Conservation (phyloP, 495 filamentous ascomycete species). For the Aspergillus carlsbadensis region DNA sequence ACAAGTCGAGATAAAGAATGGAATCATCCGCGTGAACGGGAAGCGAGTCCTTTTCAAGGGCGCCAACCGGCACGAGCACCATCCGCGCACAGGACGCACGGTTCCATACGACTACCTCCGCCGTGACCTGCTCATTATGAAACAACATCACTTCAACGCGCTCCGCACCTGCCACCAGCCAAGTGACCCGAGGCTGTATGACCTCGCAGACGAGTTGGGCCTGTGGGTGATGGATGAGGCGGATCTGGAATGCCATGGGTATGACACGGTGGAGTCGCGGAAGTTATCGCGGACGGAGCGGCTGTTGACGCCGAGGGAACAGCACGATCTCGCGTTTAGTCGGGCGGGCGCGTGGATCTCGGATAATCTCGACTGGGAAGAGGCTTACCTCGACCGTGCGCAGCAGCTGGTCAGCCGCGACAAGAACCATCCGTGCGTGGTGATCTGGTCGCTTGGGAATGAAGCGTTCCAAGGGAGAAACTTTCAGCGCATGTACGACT, state of each 20-base stretch:
- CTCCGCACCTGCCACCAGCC: constrained; percentile 4
- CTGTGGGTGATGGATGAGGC: constrained; percentile 9
- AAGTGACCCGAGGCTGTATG: not conserved
- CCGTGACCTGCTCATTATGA: constrained; percentile 5
- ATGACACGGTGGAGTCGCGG: not conserved
- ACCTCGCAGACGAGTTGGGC: constrained; percentile 2
- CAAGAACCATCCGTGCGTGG: constrained; percentile 62
- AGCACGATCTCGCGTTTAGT: constrained; percentile 39
- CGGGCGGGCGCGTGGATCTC: constrained; percentile 30
- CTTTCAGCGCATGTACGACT: constrained; percentile 61
- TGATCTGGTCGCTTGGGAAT: constrained; percentile 71
- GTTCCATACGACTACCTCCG: not conserved
- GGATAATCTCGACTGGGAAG: constrained; percentile 61
- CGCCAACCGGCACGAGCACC: constrained; percentile 9
- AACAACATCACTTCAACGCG: constrained; percentile 7
- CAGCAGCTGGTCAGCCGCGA: constrained; percentile 62
- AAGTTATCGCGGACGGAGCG: not conserved
- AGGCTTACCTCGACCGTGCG: constrained; percentile 64
- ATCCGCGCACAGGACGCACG: not conserved
- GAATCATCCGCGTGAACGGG: not conserved
- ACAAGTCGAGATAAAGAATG: not conserved
- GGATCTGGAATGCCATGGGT: constrained; percentile 12
- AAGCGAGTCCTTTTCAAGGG: not conserved
- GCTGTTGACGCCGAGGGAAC: constrained; percentile 19
- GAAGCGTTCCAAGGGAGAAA: constrained; percentile 67